Conservation (phyloP, 345 rosid species). For the Linum usitatissimum region DNA sequence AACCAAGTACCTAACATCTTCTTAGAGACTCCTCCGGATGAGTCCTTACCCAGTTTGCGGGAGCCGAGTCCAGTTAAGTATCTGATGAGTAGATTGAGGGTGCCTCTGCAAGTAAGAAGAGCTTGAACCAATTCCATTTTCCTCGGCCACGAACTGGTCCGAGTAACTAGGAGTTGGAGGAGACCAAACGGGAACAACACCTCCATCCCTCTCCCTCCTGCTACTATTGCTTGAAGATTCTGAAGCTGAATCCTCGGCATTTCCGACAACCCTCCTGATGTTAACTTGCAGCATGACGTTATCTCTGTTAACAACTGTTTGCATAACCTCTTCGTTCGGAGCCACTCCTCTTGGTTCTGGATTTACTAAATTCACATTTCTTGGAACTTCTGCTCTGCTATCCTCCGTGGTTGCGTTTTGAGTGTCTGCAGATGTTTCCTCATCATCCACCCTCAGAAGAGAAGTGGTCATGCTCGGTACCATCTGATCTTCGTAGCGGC, state of each 20-base stretch:
- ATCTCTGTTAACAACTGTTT: slow-evolving; percentile 22
- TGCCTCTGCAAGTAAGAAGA: slow-evolving; percentile 80
- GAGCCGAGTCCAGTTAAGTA: slow-evolving; percentile 72
- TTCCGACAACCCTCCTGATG: slow-evolving; percentile 30
- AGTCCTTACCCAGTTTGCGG: slow-evolving; percentile 72
- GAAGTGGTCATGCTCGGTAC: slow-evolving; percentile 90
- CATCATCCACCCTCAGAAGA: slow-evolving; percentile 58
- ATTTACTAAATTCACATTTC: slow-evolving; percentile 33
- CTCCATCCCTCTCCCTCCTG: slow-evolving; percentile 89
- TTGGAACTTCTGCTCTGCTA: slow-evolving; percentile 84
- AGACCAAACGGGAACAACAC: slow-evolving; percentile 91
- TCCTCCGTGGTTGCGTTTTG: slow-evolving; percentile 36
- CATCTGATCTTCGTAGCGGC: slow-evolving; percentile 89
- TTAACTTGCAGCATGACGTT: slow-evolving; percentile 32
- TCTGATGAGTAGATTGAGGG: slow-evolving; percentile 57
- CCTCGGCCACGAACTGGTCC: slow-evolving; percentile 67
- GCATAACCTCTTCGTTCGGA: slow-evolving; percentile 27
- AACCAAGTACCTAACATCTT: background rate
- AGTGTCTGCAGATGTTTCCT: slow-evolving; percentile 53
- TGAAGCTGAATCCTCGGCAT: slow-evolving; percentile 76
- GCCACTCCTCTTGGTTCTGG: slow-evolving; percentile 42
- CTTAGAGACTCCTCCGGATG: slow-evolving; percentile 3
- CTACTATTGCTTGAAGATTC: slow-evolving; percentile 63
- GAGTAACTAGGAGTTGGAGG: slow-evolving; percentile 59
- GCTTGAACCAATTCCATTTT: slow-evolving; percentile 57